Evolutionary conservation across 2,329 filamentous ascomycete species (phyloP).

Genomic region (Parafenestella ontariensis): DNA sequence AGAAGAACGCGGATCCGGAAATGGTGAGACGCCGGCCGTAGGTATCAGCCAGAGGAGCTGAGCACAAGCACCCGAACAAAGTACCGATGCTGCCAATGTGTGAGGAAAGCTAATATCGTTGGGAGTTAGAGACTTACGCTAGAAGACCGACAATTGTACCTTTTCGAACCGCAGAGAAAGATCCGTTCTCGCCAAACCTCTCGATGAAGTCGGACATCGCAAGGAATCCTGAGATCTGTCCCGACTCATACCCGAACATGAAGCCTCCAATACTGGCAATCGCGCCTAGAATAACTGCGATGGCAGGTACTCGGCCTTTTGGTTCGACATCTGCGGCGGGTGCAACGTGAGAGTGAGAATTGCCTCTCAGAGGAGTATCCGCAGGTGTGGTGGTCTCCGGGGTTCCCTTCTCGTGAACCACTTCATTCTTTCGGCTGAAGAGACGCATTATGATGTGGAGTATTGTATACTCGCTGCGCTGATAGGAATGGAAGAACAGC

Average conservation of each 20-base stretch:
- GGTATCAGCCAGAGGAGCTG: constrained; percentile 65
- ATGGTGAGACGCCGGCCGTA: constrained; percentile 69
- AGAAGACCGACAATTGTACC: constrained; percentile 48
- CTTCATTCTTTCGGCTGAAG: constrained; percentile 24
- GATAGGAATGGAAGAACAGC: constrained; percentile 3
- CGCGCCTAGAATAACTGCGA: constrained; percentile 40
- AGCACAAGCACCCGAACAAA: constrained; percentile 71
- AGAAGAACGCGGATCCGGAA: constrained; percentile 66
- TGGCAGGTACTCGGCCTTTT: constrained; percentile 32
- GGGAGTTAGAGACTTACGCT: constrained; percentile 26
- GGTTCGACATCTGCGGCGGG: constrained; percentile 18
- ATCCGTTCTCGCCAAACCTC: constrained; percentile 42
- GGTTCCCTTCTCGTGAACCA: constrained; percentile 33
- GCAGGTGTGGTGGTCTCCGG: constrained; percentile 32
- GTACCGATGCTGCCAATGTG: constrained; percentile 62
- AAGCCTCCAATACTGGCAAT: constrained; percentile 46
- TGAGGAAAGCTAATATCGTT: constrained; percentile 6
- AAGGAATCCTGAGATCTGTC: constrained; percentile 42
- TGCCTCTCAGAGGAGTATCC: constrained; percentile 32
- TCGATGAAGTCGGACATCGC: constrained; percentile 44
- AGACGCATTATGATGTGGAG: constrained; percentile 29
- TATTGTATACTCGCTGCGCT: constrained; percentile 3
- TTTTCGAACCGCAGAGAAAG: constrained; percentile 42
- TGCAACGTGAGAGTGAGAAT: constrained; percentile 19
- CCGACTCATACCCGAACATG: constrained; percentile 44